These are phyloP conservation scores for Phytophthora crassamura DNA, from an alignment of 352 stramenopile species.

Conservation along the genomic window DNA sequence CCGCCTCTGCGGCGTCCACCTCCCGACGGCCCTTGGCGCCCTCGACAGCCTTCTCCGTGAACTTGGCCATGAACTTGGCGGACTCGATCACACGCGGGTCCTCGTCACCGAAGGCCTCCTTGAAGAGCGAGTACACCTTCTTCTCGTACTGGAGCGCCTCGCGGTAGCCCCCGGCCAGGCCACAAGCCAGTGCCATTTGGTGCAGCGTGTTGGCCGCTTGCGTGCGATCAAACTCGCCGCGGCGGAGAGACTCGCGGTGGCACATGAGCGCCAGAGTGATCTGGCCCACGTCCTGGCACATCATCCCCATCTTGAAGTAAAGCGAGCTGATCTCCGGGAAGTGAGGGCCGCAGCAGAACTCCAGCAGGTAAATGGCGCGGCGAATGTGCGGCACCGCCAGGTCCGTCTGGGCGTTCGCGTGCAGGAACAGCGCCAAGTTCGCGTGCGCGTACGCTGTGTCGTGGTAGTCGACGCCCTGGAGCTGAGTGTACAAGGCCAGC, in stretches of 20 bases:
- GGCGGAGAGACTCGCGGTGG: slow-evolving; percentile 87
- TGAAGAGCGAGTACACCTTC: slow-evolving; percentile 85
- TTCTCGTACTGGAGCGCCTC: slow-evolving; percentile 92
- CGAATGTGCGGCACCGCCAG: slow-evolving; percentile 90
- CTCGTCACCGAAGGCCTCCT: slow-evolving; percentile 83
- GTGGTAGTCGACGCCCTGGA: slow-evolving; percentile 93
- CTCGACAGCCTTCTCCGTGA: slow-evolving; percentile 90
- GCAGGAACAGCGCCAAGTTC: slow-evolving; percentile 92
- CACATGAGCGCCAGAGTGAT: slow-evolving; percentile 88
- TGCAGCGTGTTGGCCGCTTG: slow-evolving; percentile 89
- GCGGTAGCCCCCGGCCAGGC: slow-evolving; percentile 78
- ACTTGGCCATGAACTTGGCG: slow-evolving; percentile 84
- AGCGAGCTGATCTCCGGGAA: slow-evolving; percentile 91
- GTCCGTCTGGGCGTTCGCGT: slow-evolving; percentile 87
- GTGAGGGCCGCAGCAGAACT: slow-evolving; percentile 91
- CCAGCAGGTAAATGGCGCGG: slow-evolving; percentile 93
- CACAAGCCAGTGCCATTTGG: slow-evolving; percentile 87
- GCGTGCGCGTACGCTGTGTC: slow-evolving; percentile 92
- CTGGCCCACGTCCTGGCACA: slow-evolving; percentile 93
- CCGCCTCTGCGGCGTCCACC: slow-evolving; percentile 76
- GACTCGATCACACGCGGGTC: slow-evolving; percentile 84
- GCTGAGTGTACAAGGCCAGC: slow-evolving; percentile 92
- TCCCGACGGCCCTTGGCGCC: slow-evolving; percentile 82
- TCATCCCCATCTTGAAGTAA: slow-evolving; percentile 94
- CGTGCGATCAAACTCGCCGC: slow-evolving; percentile 86